Evolutionary conservation across 805 yeast genomes (phyloP), one percentile per base, ranked within the genome.

Genomic region (Wickerhamomyces canadensis): DNA sequence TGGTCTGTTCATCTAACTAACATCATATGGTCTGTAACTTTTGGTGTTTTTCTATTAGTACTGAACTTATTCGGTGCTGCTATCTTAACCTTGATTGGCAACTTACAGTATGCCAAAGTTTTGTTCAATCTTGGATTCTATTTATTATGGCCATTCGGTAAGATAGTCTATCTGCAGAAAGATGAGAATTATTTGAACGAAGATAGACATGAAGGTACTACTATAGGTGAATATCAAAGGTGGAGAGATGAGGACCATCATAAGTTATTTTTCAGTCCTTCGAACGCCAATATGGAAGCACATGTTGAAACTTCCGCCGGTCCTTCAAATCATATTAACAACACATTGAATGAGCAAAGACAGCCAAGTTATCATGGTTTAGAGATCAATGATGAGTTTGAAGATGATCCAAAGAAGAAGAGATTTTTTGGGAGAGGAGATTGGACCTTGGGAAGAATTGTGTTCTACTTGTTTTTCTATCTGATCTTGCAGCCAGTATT

Each of bases 391-490:
- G 48, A 47, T 14, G 47, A 41, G 10, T 46, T 45, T 19, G 59
- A 54, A 22, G 48, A 45, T 24, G 49, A 49, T 18, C 48, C 51
- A 28, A 45, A 41, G 9, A 76, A 55, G 62, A 65, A 57, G 17
- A 71, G 98, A 41, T 67, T 77, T 34, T 91, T 93, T 57, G 98
- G 98, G 25, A 72, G 98, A 57, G 98, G 98, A 26, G 65, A 78
- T 47, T 93, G 98, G 98, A 79, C 81, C 14, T 55, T 79, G 15
- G 96, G 96, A 1, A 70, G 98, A 45, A 70, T 91, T 19, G 54
- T 80, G 11, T 91, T 87, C 53, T 93, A 79, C 54, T 2, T 79
- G 3, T 74, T 75, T 47, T 89, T 78, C 57, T 87, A 89, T 55
- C 47, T 75, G 4, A 43, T 84, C 4, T 54, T 89, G 19, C 82